A percentile compares a stretch with the other conserved stretches of the same genome.
These are phyloP conservation scores for Oryza glumipatula DNA, from an alignment of 176 grass and related monocot species.

Conservation along the genomic window DNA sequence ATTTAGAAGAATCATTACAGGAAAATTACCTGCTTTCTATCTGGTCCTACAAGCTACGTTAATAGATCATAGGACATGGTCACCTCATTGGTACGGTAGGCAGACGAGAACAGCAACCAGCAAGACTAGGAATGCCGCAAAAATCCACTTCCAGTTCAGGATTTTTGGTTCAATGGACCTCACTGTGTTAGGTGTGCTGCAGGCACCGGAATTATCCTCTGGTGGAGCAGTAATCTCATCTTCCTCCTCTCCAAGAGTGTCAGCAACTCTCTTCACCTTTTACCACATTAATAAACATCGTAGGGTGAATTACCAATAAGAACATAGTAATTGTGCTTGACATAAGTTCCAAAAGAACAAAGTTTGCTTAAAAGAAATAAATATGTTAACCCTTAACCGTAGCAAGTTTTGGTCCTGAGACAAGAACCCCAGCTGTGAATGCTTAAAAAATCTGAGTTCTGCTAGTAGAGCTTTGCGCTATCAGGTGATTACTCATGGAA, in stretches of 20 bases:
- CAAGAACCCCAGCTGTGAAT: background rate
- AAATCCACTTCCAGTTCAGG: slow-evolving; percentile 62
- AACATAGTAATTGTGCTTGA: background rate
- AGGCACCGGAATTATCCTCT: slow-evolving; percentile 43
- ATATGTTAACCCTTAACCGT: background rate
- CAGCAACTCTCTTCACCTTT: slow-evolving; percentile 43
- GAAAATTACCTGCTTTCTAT: background rate
- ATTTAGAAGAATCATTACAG: background rate
- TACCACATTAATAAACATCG: slow-evolving; percentile 6
- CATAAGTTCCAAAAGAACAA: background rate
- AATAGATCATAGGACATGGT: background rate
- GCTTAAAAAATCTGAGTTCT: background rate
- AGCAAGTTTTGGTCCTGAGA: background rate
- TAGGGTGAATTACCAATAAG: background rate
- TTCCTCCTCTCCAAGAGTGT: slow-evolving; percentile 31
- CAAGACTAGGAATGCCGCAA: slow-evolving; percentile 43
- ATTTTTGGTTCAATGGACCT: slow-evolving; percentile 48
- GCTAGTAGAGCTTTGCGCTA: background rate
- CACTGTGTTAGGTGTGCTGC: slow-evolving; percentile 42
- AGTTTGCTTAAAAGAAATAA: background rate
- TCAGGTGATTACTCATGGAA: background rate
- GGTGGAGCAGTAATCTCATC: slow-evolving; percentile 28
- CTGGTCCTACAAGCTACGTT: background rate
- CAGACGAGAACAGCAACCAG: slow-evolving; percentile 41
- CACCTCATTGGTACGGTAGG: slow-evolving; percentile 30